phyloP scores from a whole-genome alignment of 331 rosid species.

The Quercus phellos region DNA sequence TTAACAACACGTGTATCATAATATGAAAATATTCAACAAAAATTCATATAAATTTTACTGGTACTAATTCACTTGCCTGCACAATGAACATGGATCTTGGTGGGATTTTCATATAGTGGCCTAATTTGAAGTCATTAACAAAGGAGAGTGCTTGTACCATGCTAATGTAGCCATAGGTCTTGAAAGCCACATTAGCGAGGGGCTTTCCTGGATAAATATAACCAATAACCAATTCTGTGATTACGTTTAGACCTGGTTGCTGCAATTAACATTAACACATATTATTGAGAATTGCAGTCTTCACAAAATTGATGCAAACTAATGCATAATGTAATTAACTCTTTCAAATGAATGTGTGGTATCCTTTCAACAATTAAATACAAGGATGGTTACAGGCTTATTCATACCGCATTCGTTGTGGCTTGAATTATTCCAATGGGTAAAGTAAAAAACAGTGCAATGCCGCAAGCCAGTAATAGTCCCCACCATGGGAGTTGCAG shows the following conservation, averaged over 20 bases:
- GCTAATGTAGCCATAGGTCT: constrained; percentile 83
- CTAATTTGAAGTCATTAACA: constrained; percentile 66
- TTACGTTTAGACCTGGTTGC: constrained; percentile 72
- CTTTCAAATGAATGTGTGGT: not conserved
- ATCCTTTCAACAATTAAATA: not conserved
- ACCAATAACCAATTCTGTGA: constrained; percentile 73
- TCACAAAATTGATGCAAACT: not conserved
- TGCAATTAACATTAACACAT: constrained; percentile 29
- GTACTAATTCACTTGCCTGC: constrained; percentile 35
- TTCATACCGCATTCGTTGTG: too few species aligned
- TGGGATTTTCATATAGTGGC: constrained; percentile 66
- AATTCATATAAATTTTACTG: not conserved
- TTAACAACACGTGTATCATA: not conserved
- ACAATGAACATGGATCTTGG: constrained; percentile 70
- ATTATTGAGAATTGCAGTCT: not conserved
- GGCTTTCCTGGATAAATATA: constrained; percentile 73
- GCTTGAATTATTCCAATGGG: constrained; percentile 44
- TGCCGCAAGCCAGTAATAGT: constrained; percentile 43
- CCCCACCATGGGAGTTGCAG: constrained; percentile 97
- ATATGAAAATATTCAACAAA: not conserved
- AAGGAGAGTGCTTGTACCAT: constrained; percentile 65
- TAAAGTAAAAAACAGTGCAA: constrained; percentile 65
- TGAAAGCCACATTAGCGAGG: constrained; percentile 79
- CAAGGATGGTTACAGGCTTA: not conserved
- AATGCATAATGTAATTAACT: not conserved